Conservation (phyloP, 2,329 filamentous ascomycete species). For the Ophiostoma novo-ulmi region DNA sequence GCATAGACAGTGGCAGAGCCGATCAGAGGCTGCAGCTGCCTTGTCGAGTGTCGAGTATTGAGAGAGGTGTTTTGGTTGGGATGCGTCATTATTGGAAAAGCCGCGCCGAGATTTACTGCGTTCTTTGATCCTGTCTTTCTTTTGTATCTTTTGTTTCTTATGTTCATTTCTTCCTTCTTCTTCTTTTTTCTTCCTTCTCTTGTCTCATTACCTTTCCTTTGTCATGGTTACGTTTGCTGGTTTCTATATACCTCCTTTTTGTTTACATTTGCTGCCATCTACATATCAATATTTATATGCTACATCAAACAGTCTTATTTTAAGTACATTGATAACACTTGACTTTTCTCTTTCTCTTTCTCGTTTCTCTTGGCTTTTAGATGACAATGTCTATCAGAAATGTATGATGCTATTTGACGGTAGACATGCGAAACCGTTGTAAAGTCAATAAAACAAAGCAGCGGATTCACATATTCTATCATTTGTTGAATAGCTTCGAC, state of each 20-base stretch:
- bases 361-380: no score
- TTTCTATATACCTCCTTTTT: constrained; percentile 12
- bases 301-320: neutral
- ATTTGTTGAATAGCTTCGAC: neutral
- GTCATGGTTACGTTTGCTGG: neutral
- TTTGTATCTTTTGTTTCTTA: neutral
- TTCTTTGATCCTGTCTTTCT: neutral
- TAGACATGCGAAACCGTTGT: no score
- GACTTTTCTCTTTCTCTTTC: neutral
- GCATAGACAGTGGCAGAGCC: constrained; percentile 6
- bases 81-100: neutral
- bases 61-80: neutral
- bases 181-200: neutral
- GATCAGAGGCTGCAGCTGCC: neutral
- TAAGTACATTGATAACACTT: no score
- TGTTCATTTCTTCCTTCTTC: neutral
- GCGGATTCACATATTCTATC: neutral
- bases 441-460: no score
- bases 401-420: no score
- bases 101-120: neutral
- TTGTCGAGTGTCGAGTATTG: neutral
- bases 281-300: neutral
- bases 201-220: neutral
- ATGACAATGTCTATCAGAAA: no score
- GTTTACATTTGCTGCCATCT: neutral